phyloP scores from a whole-genome alignment of 2,329 filamentous ascomycete genomes.

The Botrytis tulipae region DNA sequence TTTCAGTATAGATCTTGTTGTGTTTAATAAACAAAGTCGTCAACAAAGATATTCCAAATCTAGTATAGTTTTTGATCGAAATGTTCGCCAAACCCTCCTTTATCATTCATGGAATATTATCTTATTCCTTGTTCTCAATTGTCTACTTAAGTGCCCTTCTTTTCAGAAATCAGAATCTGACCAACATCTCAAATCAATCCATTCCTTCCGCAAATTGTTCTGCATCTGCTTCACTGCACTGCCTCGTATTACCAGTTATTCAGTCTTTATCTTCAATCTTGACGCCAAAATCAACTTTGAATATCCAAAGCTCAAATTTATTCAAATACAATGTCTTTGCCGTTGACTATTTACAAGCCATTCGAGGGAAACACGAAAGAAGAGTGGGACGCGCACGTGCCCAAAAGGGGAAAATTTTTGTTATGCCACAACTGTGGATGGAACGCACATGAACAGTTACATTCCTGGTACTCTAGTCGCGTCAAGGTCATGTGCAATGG shows the following conservation, averaged over 20 bases:
- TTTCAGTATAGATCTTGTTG: background rate
- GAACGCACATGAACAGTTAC: fast-evolving
- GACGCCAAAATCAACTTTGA: background rate
- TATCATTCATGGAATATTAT: background rate
- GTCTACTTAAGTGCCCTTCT: background rate
- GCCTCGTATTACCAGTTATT: too few relatives aligned
- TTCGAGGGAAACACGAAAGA: background rate
- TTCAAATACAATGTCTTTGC: background rate
- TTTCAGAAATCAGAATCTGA: background rate
- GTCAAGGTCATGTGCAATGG: background rate
- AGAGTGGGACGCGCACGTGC: background rate
- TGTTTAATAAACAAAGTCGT: background rate
- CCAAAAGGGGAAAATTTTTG: too few relatives aligned
- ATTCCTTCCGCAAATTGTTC: background rate
- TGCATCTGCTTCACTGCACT: too few relatives aligned
- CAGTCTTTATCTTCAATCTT: background rate
- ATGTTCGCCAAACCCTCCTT: background rate
- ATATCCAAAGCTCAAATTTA: background rate
- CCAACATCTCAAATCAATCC: background rate
- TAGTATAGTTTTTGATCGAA: background rate
- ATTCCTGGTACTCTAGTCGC: background rate
- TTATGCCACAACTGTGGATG: slow-evolving; percentile 7
- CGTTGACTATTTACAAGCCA: background rate
- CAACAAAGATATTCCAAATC: background rate
- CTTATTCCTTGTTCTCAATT: background rate